Percentiles rank a stretch among this genome's conserved stretches.
These are phyloP conservation scores for Henckelia pumila DNA, from an alignment of 257 asterid genomes.

Conservation along the genomic window DNA sequence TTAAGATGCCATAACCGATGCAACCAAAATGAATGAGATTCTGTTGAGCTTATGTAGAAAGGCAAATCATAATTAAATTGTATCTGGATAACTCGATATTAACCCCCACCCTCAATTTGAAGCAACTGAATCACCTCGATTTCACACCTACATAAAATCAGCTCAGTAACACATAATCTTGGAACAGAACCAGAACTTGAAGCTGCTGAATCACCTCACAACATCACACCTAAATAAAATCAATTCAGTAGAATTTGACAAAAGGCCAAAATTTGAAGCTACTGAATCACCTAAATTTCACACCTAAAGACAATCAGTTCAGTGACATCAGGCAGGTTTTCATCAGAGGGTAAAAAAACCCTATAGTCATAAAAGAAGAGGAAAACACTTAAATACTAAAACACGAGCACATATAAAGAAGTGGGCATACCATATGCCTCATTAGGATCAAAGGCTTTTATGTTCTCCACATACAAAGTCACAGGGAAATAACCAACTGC, in stretches of 20 bases:
- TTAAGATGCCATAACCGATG: neutral
- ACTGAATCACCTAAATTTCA: neutral
- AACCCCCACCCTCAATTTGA: neutral
- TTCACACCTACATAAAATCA: neutral
- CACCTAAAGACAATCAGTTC: neutral
- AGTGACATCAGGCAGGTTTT: neutral
- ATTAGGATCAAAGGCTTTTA: slow-evolving; percentile 89
- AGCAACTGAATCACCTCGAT: neutral
- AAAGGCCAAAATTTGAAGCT: no score
- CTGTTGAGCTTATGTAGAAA: neutral
- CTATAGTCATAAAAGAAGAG: neutral
- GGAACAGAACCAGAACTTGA: neutral
- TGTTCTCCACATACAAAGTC: slow-evolving; percentile 76
- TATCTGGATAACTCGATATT: neutral
- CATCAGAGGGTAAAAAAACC: neutral
- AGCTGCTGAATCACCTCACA: neutral
- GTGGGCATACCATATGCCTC: slow-evolving; percentile 72
- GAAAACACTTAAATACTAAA: neutral
- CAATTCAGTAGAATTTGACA: neutral
- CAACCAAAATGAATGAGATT: neutral
- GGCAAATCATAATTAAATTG: neutral
- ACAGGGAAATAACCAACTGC: slow-evolving; percentile 90
- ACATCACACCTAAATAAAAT: no score
- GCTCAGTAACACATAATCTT: neutral
- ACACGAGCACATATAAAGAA: slow-evolving; percentile 10